Evolutionary conservation across 1,284 basidiomycete species (phyloP).

Genomic region (Cutaneotrichosporon cutaneum): DNA sequence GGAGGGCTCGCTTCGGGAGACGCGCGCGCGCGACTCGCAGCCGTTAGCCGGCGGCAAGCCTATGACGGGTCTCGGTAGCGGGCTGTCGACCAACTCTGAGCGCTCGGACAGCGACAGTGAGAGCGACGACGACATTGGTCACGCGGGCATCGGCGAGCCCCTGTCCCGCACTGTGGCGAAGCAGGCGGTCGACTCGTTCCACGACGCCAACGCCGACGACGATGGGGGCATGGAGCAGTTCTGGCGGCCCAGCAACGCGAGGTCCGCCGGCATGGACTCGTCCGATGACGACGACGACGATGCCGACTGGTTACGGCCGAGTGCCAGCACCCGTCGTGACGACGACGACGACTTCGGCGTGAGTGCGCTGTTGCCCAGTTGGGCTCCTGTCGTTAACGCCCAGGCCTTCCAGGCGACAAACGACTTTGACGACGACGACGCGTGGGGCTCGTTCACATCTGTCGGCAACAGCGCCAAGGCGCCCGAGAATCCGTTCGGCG

Average conservation of each 20-base stretch:
- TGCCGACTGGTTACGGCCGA: conserved; percentile 47
- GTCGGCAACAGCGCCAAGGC: conserved; percentile 20
- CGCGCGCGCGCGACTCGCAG: conserved; percentile 75
- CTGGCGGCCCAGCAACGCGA: conserved; percentile 20
- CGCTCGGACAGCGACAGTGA: conserved; percentile 33
- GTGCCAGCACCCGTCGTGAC: conserved; percentile 25
- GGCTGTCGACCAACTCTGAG: conserved; percentile 19
- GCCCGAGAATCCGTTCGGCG: conserved; percentile 49
- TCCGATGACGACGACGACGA: conserved; percentile 50
- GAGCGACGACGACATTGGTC: conserved; percentile 33
- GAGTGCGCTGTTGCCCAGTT: conserved; percentile 14
- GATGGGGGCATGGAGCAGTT: conserved; percentile 31
- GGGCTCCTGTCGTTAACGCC: background rate
- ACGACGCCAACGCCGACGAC: conserved; percentile 32
- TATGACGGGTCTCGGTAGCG: conserved; percentile 22
- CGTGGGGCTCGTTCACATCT: conserved; percentile 48
- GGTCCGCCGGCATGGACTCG: conserved; percentile 31
- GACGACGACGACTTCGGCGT: conserved; percentile 46
- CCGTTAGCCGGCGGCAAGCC: conserved; percentile 71
- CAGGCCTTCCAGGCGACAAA: conserved; percentile 31
- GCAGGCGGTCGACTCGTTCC: conserved; percentile 28
- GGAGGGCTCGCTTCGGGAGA: conserved; percentile 74
- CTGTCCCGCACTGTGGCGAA: conserved; percentile 33
- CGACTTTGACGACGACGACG: conserved; percentile 44
- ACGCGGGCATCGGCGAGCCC: conserved; percentile 44